Conservation (phyloP, 1,284 basidiomycete genomes). For the Nidula niveotomentosa region DNA sequence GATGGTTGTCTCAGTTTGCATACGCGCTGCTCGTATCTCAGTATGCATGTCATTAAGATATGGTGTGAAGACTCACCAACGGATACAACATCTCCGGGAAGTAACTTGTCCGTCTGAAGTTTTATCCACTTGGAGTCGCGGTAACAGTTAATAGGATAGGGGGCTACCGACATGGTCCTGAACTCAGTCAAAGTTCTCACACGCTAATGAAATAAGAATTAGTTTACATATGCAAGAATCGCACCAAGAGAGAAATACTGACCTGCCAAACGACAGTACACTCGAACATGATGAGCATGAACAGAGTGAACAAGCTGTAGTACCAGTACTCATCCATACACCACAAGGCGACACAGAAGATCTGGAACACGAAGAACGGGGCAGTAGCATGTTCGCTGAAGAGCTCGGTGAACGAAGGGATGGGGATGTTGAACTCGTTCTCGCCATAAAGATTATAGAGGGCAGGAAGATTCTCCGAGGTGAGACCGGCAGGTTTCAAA, state of each 20-base stretch:
- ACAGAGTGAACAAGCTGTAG: constrained; percentile 93
- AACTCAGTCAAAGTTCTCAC: constrained; percentile 91
- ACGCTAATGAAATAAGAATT: constrained; percentile 48
- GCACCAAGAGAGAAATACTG: constrained; percentile 19
- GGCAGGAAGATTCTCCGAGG: constrained; percentile 36
- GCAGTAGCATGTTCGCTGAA: constrained; percentile 89
- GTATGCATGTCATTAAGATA: background rate
- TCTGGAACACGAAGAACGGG: constrained; percentile 95
- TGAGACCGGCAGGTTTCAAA: constrained; percentile 50
- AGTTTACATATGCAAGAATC: constrained; percentile 2
- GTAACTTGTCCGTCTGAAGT: constrained; percentile 79
- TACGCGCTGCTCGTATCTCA: constrained; percentile 49
- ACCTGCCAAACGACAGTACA: constrained; percentile 98
- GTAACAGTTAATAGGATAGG: constrained; percentile 82
- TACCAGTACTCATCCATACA: constrained; percentile 98
- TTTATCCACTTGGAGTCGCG: constrained; percentile 81
- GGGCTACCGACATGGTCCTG: constrained; percentile 91
- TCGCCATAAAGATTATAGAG: constrained; percentile 75
- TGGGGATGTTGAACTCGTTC: constrained; percentile 95
- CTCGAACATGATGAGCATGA: constrained; percentile 97
- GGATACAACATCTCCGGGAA: constrained; percentile 90
- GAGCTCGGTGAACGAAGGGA: constrained; percentile 87
- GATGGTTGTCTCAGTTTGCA: constrained; percentile 81
- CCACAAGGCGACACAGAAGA: constrained; percentile 96
- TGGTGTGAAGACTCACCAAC: constrained; percentile 45